Evolutionary conservation across 1,284 basidiomycete genomes (phyloP), one percentile per base, ranked within the genome.

Genomic region (Microbotryum silenes-acaulis): DNA sequence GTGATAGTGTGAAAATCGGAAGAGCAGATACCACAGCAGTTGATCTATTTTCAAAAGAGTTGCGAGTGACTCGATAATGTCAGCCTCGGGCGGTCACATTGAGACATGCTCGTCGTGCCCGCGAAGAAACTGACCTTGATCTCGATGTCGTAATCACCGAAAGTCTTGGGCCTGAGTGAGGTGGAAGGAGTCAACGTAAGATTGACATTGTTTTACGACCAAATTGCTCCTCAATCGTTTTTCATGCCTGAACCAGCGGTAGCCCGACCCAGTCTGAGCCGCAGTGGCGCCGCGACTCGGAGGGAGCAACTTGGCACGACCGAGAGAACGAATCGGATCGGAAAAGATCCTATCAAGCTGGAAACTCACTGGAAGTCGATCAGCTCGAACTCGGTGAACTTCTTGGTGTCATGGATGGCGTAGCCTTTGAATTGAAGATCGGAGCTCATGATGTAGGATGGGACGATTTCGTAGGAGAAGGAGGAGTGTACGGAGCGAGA

Each of bases 341-440:
- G 14, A 42, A 18, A 4, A 12, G 16, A 18, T 27, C 27, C 27
- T 5, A 42, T 3, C 37, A 18, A 18, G 31, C 9, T 31, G 31
- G 31, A 31, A 25, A 53, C 54, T 59, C 44, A 52, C 57, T 55
- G 55, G 57, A 63, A 63, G 48, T 63, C 57, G 9, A 55, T 33
- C 45, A 59, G 31, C 33, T 60, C 46, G 48, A 66, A 66, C n/a
- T 64, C 57, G n/a, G 61, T 70, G 60, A 58, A 67, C 47, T 67
- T 68, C 25, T 59, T 47, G 6, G 63, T 59, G 54, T 66, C 63
- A 49, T 67, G 61, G 50, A 68, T 60, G 51, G 69, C 67, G 62
- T 70, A 70, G 50, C 69, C 69, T 10, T 61, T 57, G 58, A 65
- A 62, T 44, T 65, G 20, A 25, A 65, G 51, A 25, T 65, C 58